Evolutionary conservation across 2,329 filamentous ascomycete species (phyloP), one percentile per base, ranked within the genome.

Genomic region (Calonectria hawksworthii): DNA sequence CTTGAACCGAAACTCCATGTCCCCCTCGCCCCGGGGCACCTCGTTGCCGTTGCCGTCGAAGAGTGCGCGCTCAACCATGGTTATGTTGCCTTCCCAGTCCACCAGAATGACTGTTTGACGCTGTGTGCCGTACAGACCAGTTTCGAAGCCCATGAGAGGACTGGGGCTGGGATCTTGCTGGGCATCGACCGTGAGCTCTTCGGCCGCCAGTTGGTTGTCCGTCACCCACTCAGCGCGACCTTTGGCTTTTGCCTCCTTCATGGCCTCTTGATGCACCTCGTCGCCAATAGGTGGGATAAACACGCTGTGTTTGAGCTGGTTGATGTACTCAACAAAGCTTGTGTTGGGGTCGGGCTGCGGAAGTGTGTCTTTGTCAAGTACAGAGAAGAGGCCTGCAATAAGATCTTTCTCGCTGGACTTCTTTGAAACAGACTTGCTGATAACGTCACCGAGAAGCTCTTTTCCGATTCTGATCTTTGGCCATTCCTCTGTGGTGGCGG

Each of bases 121-220:
- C 83, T 93, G 92, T 7, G 92, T 93, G 5, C 92, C 92, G 78
- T 93, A 93, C 76, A 92, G 85, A 2, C 92, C 92, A 7, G 88
- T 90, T 80, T 90, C 89, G 77, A 91, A 92, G 1, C 86, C 87
- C 54, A 83, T 87, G 21, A 77, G 74, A 0, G 75, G 72, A 30
- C 72, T 82, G 70, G 76, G 82, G 38, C 81, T 79, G 10, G 84
- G 80, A 21, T 87, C 86, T 2, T 87, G 86, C 32, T 84, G 83
- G 63, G 86, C 82, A 52, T 86, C 83, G 5, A 82, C 79, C 41
- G 85, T 68, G 78, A 83, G 80, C 68, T 84, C 82, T 56, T 86
- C 85, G 6, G 85, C 84, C 6, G 83, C 82, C 70, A 80, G 84
- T 66, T 83, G 80, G 41, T 87, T 85, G 28, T 87, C 84, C 13